Percentiles rank a stretch among this genome's conserved stretches.
phyloP scores from a whole-genome alignment of 352 stramenopile genomes.

The Globisporangium carolinianum region DNA sequence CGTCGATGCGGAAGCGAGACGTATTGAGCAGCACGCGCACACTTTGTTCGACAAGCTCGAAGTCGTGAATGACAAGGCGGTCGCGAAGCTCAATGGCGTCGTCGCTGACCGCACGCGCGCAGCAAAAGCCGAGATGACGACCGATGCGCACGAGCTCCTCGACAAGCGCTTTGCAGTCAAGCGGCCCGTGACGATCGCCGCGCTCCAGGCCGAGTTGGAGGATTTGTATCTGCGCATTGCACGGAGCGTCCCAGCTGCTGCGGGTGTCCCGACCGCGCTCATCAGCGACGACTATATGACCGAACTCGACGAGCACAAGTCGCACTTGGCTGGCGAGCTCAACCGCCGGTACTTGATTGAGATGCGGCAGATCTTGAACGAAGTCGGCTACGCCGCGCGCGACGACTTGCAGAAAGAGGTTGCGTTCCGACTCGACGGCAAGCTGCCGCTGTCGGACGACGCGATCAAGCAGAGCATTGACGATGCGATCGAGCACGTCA shows the following conservation, averaged over 20 bases:
- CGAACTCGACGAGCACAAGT: constrained; percentile 62
- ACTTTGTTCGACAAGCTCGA: constrained; percentile 72
- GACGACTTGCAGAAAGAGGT: constrained; percentile 64
- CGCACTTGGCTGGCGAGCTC: constrained; percentile 52
- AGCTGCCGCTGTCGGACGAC: constrained; percentile 56
- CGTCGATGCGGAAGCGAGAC: constrained; percentile 45
- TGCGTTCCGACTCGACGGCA: constrained; percentile 50
- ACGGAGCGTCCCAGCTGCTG: constrained; percentile 17
- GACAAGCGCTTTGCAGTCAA: constrained; percentile 50
- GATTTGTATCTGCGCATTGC: constrained; percentile 26
- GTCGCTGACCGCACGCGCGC: constrained; percentile 45
- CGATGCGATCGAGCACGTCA: constrained; percentile 45
- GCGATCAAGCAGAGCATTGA: constrained; percentile 59
- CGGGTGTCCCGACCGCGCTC: constrained; percentile 22
- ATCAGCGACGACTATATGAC: constrained; percentile 35
- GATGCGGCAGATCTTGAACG: constrained; percentile 68
- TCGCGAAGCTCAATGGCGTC: constrained; percentile 44
- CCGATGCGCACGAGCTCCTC: constrained; percentile 49
- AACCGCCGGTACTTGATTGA: constrained; percentile 74
- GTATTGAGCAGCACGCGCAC: constrained; percentile 47
- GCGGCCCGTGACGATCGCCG: constrained; percentile 43
- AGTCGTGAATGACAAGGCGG: constrained; percentile 63
- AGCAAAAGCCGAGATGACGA: constrained; percentile 55
- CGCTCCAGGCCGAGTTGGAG: constrained; percentile 56
- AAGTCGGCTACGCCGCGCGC: constrained; percentile 50